These are phyloP conservation scores for Neurospora discreta DNA, from an alignment of 495 filamentous ascomycete genomes.

Conservation along the genomic window DNA sequence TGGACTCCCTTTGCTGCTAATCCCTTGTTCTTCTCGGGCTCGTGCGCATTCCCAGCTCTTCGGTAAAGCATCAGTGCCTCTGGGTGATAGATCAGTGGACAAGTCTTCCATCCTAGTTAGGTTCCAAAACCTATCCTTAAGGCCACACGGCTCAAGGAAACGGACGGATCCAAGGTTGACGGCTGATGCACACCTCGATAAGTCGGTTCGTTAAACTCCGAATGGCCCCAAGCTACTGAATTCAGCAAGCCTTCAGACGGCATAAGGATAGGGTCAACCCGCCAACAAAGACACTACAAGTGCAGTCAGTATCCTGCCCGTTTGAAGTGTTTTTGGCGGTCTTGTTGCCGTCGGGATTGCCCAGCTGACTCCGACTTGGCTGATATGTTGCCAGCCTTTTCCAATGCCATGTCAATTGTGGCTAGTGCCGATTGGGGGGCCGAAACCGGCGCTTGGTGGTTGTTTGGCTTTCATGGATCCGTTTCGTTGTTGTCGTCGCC, in stretches of 20 bases:
- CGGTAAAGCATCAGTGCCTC: constrained; percentile 7
- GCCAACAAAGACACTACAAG: constrained; percentile 2
- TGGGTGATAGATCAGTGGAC: constrained; percentile 4
- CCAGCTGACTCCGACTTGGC: background rate
- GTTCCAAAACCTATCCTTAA: constrained; percentile 10
- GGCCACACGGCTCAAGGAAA: constrained; percentile 9
- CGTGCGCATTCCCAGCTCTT: background rate
- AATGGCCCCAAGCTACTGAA: constrained; percentile 1
- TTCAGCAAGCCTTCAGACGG: constrained; percentile 17
- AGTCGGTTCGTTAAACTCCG: constrained; percentile 15
- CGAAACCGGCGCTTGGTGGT: background rate
- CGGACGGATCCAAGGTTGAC: constrained; percentile 18
- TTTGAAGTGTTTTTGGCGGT: constrained; percentile 6
- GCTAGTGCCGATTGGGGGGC: background rate
- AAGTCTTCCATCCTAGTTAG: constrained; percentile 15
- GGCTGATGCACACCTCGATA: constrained; percentile 16
- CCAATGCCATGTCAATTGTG: background rate
- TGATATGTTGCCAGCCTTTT: background rate
- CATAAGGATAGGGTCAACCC: constrained; percentile 15
- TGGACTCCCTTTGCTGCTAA: background rate
- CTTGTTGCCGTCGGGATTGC: constrained; percentile 3
- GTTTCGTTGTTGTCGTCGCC: background rate
- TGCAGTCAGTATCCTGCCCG: background rate
- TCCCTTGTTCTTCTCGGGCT: background rate
- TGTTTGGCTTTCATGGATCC: background rate